Percentiles rank a stretch among this genome's conserved stretches.
Conservation (phyloP, 1,284 basidiomycete species). For the Marasmius fiardii region DNA sequence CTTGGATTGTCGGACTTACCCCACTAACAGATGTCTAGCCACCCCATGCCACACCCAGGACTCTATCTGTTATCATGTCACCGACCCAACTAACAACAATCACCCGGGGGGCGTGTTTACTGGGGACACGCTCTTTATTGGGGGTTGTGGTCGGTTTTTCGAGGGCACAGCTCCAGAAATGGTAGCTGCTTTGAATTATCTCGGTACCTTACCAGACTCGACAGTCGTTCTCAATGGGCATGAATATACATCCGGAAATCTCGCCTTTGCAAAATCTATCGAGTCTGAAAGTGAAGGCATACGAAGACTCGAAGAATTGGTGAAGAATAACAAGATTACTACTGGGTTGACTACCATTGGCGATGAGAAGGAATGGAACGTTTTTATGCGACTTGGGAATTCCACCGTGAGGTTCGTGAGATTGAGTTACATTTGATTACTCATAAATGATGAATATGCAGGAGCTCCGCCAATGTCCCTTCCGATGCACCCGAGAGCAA, state of each 20-base stretch:
- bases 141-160: conserved; percentile 96
- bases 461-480: conserved; percentile 45
- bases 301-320: conserved; percentile 50
- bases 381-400: conserved; percentile 72
- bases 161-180: conserved; percentile 89
- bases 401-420: conserved; percentile 53
- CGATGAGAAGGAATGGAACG: conserved; percentile 85
- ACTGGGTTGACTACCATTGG: conserved; percentile 81
- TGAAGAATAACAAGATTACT: conserved; percentile 51
- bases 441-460: conserved; percentile 18
- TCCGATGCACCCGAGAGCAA: conserved; percentile 43
- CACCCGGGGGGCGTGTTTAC: conserved; percentile 86
- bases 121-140: conserved; percentile 94
- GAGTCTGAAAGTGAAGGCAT: conserved; percentile 66
- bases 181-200: conserved; percentile 75
- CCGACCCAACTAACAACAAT: conserved; percentile 44
- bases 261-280: conserved; percentile 62
- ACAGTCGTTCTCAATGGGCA: conserved; percentile 92
- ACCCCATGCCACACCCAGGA: conserved; percentile 98
- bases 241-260: conserved; percentile 80
- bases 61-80: conserved; percentile 88
- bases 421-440: background rate
- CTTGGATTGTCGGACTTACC: conserved; percentile 7
- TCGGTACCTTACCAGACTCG: conserved; percentile 73
- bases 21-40: conserved; percentile 62